Base-by-base conservation (phyloP, 2,329 filamentous ascomycete species). In the Paecilomyces sp. region DNA sequence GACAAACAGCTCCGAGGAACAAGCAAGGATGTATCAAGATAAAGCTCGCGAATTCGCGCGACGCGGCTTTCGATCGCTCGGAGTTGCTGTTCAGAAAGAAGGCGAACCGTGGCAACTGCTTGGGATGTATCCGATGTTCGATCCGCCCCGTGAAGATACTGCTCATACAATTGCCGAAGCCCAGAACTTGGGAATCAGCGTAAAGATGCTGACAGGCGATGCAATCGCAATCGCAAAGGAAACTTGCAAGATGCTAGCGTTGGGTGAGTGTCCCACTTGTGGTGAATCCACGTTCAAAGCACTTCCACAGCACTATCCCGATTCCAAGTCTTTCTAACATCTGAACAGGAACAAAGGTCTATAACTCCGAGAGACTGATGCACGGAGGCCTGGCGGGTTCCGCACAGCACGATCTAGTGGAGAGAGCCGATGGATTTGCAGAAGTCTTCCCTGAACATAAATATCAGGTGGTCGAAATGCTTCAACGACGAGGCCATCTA, bases 161-260 rank as follows among this genome's bases (percentile, higher is more conserved):
- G 87, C 87, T 60, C 86, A 88, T 76, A 89, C 87, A 62, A 89
- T 89, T 68, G 77, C 87, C 67, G 86, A 89, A 77, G 86, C 87
- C 63, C 85, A 88, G 72, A 83, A 87, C 71, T 85, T 89, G 59
- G 87, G 87, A 79, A 85, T 90, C 25, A 84, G 83, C 60, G 87
- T 89, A 66, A 89, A 89, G 83, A 89, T 89, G 87, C 79, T 89
- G 74, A 90, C 87, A 75, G 87, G 87, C 82, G 87, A 89, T 71
- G 87, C 87, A 64, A 88, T 89, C 67, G 87, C 87, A 67, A 90
- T 89, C 66, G 87, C 87, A 60, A 89, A 89, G 78, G 87, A 90
- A 77, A 89, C 87, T 64, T 89, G 87, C 82, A 88, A 88, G 79
- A 89, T 89, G 85, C 80, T 89, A 69, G 85, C 86, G 64, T 83